phyloP scores from a whole-genome alignment of 2,329 filamentous ascomycete genomes.

The Cladosporium sp. region DNA sequence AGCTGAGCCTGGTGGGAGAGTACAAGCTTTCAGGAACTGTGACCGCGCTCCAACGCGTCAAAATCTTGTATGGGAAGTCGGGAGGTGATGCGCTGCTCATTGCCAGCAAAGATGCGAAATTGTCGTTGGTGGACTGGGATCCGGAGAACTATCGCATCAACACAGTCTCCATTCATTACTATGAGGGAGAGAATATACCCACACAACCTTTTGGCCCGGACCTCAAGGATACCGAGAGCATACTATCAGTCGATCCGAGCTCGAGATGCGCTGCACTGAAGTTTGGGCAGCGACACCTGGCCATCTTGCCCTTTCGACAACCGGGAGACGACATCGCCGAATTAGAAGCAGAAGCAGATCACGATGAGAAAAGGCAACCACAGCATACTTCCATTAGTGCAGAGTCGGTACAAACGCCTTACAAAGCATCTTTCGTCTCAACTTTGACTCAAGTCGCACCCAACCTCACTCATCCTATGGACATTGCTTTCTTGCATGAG shows the following conservation, averaged over 20 bases:
- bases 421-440: constrained; percentile 87
- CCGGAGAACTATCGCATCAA: constrained; percentile 70
- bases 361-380: constrained; percentile 47
- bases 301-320: constrained; percentile 89
- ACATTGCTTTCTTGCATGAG: constrained; percentile 90
- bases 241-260: constrained; percentile 80
- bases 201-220: constrained; percentile 67
- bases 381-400: constrained; percentile 31
- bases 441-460: constrained; percentile 85
- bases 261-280: constrained; percentile 92
- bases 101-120: constrained; percentile 83
- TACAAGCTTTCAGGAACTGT: constrained; percentile 79
- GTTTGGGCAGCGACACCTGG: constrained; percentile 82
- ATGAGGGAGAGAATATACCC: constrained; percentile 76
- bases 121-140: constrained; percentile 93
- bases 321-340: constrained; percentile 67
- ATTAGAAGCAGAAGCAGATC: constrained; percentile 80
- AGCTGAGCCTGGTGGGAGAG: constrained; percentile 79
- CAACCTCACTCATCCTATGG: constrained; percentile 78
- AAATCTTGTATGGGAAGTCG: constrained; percentile 65
- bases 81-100: constrained; percentile 80
- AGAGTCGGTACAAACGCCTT: constrained; percentile 56
- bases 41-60: constrained; percentile 74
- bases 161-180: constrained; percentile 95
- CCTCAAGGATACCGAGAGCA: constrained; percentile 70